These are phyloP conservation scores for Globisporangium takayamanum DNA, from an alignment of 352 stramenopile genomes.

Conservation along the genomic window DNA sequence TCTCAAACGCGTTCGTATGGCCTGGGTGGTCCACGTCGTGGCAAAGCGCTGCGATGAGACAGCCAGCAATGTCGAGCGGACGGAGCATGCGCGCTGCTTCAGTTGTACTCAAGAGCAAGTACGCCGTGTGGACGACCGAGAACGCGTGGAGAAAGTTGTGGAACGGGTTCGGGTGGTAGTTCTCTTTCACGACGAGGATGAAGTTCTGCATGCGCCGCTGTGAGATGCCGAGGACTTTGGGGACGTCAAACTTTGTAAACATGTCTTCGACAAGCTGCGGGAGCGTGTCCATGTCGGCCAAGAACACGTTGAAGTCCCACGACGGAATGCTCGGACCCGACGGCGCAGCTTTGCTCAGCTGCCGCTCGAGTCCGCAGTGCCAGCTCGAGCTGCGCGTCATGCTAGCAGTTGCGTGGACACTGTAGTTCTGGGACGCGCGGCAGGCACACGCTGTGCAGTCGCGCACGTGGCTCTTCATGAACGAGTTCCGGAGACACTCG, in stretches of 20 bases:
- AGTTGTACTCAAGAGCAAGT: slow-evolving; percentile 77
- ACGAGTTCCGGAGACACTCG: slow-evolving; percentile 52
- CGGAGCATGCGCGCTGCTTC: slow-evolving; percentile 60
- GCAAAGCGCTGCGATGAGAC: slow-evolving; percentile 80
- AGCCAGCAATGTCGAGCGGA: slow-evolving; percentile 79
- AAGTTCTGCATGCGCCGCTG: slow-evolving; percentile 67
- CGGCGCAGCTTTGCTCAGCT: slow-evolving; percentile 9
- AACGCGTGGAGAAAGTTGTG: slow-evolving; percentile 91
- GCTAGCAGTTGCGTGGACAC: background rate
- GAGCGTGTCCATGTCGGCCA: slow-evolving; percentile 37
- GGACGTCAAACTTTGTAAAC: slow-evolving; percentile 69
- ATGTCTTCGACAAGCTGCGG: slow-evolving; percentile 63
- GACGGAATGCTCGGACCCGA: slow-evolving; percentile 23
- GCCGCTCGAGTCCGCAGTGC: slow-evolving; percentile 9
- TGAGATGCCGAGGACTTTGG: slow-evolving; percentile 51
- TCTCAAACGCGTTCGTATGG: slow-evolving; percentile 87
- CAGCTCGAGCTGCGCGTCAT: slow-evolving; percentile 3
- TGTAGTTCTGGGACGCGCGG: background rate
- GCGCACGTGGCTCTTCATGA: slow-evolving; percentile 36
- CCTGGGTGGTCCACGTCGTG: slow-evolving; percentile 90
- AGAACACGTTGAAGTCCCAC: slow-evolving; percentile 84
- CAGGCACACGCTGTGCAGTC: slow-evolving; percentile 33
- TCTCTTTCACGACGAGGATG: slow-evolving; percentile 71
- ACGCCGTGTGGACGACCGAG: slow-evolving; percentile 81
- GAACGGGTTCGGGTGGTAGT: slow-evolving; percentile 87